Conservation (phyloP, 805 yeast species). For the Priceomyces castillae region DNA sequence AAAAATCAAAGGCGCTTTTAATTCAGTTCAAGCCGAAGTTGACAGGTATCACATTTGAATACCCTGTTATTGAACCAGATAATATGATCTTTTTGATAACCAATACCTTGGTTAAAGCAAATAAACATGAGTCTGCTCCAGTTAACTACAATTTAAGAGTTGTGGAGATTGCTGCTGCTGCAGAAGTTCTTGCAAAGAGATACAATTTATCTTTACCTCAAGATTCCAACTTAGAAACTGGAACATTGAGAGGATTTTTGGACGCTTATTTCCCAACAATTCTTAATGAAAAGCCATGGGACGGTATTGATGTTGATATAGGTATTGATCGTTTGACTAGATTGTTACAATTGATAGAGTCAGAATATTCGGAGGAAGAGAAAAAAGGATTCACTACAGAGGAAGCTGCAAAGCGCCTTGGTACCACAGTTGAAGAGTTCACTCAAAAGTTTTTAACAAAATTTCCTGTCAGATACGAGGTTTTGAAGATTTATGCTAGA, state of each 20-base stretch:
- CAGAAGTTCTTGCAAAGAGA: slow-evolving; percentile 52
- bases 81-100: slow-evolving; percentile 57
- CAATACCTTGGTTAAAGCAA: slow-evolving; percentile 59
- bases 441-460: slow-evolving; percentile 41
- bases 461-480: slow-evolving; percentile 58
- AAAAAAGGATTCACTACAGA: slow-evolving; percentile 50
- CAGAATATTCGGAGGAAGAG: slow-evolving; percentile 29
- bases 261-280: slow-evolving; percentile 44
- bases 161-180: slow-evolving; percentile 69
- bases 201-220: slow-evolving; percentile 41
- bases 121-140: slow-evolving; percentile 70
- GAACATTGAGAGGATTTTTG: slow-evolving; percentile 64
- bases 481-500: slow-evolving; percentile 54
- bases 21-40: slow-evolving; percentile 62
- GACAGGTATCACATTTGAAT: slow-evolving; percentile 50
- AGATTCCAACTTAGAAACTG: slow-evolving; percentile 53
- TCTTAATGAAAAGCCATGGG: slow-evolving; percentile 37
- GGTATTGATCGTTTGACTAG: slow-evolving; percentile 40
- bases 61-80: slow-evolving; percentile 46
- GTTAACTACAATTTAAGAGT: slow-evolving; percentile 67
- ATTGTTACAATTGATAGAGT: slow-evolving; percentile 45
- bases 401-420: slow-evolving; percentile 46
- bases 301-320: slow-evolving; percentile 41
- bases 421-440: slow-evolving; percentile 42
- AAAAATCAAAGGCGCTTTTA: slow-evolving; percentile 52